phyloP scores from a whole-genome alignment of 352 stramenopile species.

The Globisporangium viniferum region DNA sequence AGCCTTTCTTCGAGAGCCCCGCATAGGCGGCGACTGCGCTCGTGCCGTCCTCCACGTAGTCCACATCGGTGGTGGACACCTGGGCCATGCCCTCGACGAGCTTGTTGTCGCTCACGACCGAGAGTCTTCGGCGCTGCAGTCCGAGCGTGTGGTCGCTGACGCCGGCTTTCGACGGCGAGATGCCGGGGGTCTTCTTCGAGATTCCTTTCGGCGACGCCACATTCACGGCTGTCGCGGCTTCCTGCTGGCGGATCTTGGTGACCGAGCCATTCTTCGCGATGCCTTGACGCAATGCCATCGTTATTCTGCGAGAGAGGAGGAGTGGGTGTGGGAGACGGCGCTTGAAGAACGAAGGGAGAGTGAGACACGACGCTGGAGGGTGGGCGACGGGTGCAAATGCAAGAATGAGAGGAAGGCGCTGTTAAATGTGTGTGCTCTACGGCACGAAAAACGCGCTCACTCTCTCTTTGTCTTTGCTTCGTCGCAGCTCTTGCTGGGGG shows the following conservation, averaged over 20 bases:
- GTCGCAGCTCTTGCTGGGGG: not conserved
- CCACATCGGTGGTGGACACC: conserved; percentile 54
- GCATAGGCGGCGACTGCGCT: conserved; percentile 67
- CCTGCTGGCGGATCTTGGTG: conserved; percentile 56
- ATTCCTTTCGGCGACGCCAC: conserved; percentile 82
- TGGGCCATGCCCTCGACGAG: conserved; percentile 75
- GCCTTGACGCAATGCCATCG: conserved; percentile 38
- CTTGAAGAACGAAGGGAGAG: conserved; percentile 4
- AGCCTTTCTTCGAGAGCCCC: conserved; percentile 79
- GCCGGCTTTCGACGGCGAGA: conserved; percentile 33
- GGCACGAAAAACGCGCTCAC: not conserved
- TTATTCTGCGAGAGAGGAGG: conserved; percentile 2
- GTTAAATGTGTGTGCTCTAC: not conserved
- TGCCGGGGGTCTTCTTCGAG: conserved; percentile 62
- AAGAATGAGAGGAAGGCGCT: conserved; percentile 6
- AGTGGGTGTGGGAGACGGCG: not conserved
- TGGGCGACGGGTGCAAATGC: conserved; percentile 10
- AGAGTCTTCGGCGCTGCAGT: conserved; percentile 62
- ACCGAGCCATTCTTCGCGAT: conserved; percentile 48
- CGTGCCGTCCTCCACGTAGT: conserved; percentile 59
- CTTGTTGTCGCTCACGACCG: conserved; percentile 80
- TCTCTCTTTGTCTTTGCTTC: not conserved
- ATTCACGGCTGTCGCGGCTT: conserved; percentile 49
- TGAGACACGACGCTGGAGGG: conserved; percentile 5
- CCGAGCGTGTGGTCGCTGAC: conserved; percentile 53